These are phyloP conservation scores for Epichloe aotearoae DNA, from an alignment of 2,329 filamentous ascomycete genomes.

Conservation along the genomic window DNA sequence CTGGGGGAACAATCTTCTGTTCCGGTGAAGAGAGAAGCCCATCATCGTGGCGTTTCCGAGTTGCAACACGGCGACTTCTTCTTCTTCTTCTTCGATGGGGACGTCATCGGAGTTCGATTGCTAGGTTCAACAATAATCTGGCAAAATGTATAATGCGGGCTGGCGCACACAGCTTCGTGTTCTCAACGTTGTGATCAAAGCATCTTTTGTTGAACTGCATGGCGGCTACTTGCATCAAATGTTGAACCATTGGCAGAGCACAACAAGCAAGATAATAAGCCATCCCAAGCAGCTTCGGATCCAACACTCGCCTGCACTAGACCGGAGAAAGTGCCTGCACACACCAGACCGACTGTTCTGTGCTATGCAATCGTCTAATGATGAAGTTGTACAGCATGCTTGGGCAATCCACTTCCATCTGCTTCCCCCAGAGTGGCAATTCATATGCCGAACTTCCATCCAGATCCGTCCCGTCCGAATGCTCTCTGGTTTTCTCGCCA, in stretches of 20 bases:
- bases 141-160: no score
- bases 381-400: background rate
- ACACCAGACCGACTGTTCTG: background rate
- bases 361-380: background rate
- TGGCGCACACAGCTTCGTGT: no score
- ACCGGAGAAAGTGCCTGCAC: background rate
- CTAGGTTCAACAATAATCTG: no score
- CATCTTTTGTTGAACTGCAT: background rate
- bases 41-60: background rate
- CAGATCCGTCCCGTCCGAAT: no score
- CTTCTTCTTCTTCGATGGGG: no score
- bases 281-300: background rate
- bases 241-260: background rate
- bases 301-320: background rate
- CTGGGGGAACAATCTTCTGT: background rate
- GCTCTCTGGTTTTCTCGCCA: no score
- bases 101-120: no score
- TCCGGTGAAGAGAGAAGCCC: background rate
- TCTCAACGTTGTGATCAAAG: no score
- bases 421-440: background rate
- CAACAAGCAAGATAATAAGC: background rate
- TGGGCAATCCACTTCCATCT: background rate
- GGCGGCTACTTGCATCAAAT: background rate
- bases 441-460: no score
- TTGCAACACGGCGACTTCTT: background rate